Conservation (phyloP, 371 early-diverging fungal genomes). For the Mortierella sp. region DNA sequence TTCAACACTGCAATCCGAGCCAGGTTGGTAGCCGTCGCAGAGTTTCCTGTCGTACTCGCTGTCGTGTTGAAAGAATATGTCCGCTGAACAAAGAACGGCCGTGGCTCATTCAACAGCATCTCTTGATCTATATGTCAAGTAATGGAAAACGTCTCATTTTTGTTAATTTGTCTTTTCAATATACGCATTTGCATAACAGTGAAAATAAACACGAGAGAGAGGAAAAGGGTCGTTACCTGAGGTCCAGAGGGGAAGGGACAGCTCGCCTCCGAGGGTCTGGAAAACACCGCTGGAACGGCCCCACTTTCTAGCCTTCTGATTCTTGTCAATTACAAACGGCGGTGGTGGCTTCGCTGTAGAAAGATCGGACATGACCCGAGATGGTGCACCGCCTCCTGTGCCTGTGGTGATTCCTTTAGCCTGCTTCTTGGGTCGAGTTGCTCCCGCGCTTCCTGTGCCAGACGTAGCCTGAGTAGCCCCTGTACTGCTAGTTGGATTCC, state of each 20-base stretch:
- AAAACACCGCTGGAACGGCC: conserved; percentile 21
- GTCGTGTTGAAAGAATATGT: conserved; percentile 1
- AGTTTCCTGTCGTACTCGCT: conserved; percentile 18
- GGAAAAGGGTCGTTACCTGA: conserved; percentile 24
- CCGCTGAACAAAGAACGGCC: conserved; percentile 29
- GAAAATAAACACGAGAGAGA: no score
- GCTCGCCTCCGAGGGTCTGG: conserved; percentile 37
- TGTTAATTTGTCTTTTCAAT: no score
- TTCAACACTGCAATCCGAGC: conserved; percentile 48
- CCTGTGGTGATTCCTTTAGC: neutral
- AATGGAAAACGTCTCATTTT: no score
- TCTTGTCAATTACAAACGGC: conserved; percentile 35
- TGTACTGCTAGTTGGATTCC: neutral
- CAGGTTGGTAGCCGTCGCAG: conserved; percentile 21
- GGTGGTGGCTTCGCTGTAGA: conserved; percentile 17
- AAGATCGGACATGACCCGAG: conserved; percentile 24
- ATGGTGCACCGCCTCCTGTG: neutral
- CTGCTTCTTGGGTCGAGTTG: conserved; percentile 2
- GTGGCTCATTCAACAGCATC: conserved; percentile 51
- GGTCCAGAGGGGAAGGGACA: conserved; percentile 33
- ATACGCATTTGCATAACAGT: no score
- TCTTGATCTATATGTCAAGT: conserved; percentile 44
- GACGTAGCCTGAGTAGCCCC: neutral
- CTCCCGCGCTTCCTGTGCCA: neutral
- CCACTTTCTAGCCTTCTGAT: conserved; percentile 40